A percentile compares a stretch with the other conserved stretches of the same genome.
These are phyloP conservation scores for Mucor lusitanicus DNA, from an alignment of 371 early-diverging fungal species.

Conservation along the genomic window DNA sequence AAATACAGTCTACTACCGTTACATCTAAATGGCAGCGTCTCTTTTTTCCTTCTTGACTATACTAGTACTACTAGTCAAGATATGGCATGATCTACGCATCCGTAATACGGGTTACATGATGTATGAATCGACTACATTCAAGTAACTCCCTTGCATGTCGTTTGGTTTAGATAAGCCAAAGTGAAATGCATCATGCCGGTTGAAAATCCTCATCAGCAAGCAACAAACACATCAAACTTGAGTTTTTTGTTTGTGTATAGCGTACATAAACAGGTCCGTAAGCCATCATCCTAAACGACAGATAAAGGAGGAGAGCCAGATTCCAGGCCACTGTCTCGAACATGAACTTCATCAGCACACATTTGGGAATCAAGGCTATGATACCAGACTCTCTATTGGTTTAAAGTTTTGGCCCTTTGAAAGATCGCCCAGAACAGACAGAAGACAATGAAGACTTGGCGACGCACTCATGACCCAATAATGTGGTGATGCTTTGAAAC, in stretches of 20 bases:
- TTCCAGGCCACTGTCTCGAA: background rate
- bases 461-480: background rate
- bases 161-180: background rate
- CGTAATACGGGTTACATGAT: background rate
- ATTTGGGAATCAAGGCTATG: background rate
- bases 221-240: background rate
- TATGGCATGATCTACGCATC: background rate
- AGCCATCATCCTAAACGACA: background rate
- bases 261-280: background rate
- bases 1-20: too few relatives aligned
- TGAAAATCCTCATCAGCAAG: background rate
- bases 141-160: conserved; percentile 1
- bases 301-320: background rate
- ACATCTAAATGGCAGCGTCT: too few relatives aligned
- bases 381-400: background rate
- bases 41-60: too few relatives aligned
- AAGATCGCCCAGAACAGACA: background rate
- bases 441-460: background rate
- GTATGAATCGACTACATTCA: background rate
- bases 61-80: background rate
- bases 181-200: background rate
- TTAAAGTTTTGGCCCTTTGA: background rate
- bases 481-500: background rate
- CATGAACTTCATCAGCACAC: background rate
- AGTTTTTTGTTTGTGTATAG: background rate